Evolutionary conservation across 352 stramenopile genomes (phyloP).

Genomic region (Halophytophthora polymorphica): DNA sequence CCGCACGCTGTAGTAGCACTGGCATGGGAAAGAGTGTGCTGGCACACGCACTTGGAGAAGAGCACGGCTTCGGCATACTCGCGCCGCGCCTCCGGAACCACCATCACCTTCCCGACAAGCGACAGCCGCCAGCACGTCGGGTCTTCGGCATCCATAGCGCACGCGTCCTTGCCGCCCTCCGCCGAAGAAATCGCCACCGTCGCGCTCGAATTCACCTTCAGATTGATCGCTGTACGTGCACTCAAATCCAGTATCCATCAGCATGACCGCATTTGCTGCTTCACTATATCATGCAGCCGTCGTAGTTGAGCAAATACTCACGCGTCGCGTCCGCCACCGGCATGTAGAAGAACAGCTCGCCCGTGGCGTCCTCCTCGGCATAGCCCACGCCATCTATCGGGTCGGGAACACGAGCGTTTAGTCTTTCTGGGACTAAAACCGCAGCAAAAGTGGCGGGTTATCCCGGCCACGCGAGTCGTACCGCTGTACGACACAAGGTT

Average conservation of each 20-base stretch:
- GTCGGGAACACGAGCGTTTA: not conserved
- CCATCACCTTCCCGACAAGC: constrained; percentile 43
- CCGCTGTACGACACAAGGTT: constrained; percentile 69
- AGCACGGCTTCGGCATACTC: constrained; percentile 47
- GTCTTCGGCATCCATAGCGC: constrained; percentile 62
- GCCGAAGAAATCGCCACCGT: constrained; percentile 55
- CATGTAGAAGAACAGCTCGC: constrained; percentile 69
- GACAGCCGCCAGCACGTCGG: constrained; percentile 68
- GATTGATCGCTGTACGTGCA: constrained; percentile 27
- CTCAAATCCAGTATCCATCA: not conserved
- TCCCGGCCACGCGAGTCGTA: constrained; percentile 9
- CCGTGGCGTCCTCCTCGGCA: constrained; percentile 42
- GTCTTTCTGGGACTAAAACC: not conserved
- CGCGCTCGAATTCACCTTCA: constrained; percentile 45
- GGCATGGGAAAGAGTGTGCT: not conserved
- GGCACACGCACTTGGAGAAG: constrained; percentile 41
- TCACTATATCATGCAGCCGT: not conserved
- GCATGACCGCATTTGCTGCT: not conserved
- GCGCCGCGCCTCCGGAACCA: constrained; percentile 28
- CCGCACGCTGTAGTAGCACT: not conserved
- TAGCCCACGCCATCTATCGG: constrained; percentile 49
- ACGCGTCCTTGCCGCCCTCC: constrained; percentile 40
- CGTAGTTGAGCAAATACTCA: not conserved
- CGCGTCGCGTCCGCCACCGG: constrained; percentile 35
- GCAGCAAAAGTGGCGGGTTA: not conserved